Percentiles rank a stretch among this genome's conserved stretches.
Conservation (phyloP, 2,329 filamentous ascomycete species). For the Macrophomina pseudophaseolina region DNA sequence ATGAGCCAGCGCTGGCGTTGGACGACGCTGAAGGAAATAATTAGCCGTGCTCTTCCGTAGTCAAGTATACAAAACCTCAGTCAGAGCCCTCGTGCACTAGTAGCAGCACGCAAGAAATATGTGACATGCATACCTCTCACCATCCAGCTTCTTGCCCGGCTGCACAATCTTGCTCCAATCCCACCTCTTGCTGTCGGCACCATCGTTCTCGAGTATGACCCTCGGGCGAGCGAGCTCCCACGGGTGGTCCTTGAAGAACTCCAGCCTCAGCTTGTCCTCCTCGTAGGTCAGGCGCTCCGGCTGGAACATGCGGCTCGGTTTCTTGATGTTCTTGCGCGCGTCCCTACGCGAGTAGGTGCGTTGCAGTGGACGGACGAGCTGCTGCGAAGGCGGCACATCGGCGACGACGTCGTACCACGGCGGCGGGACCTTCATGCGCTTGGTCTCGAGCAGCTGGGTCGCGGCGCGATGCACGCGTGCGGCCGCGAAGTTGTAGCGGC, state of each 20-base stretch:
- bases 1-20: conserved; percentile 91
- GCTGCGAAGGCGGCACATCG: conserved; percentile 64
- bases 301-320: conserved; percentile 77
- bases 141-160: conserved; percentile 75
- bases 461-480: conserved; percentile 60
- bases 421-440: conserved; percentile 47
- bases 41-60: conserved; percentile 9
- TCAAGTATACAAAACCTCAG: conserved; percentile 30
- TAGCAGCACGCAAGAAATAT: neutral
- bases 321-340: conserved; percentile 55
- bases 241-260: conserved; percentile 92
- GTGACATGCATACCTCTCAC: conserved; percentile 70
- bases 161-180: conserved; percentile 85
- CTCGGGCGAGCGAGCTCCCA: conserved; percentile 94
- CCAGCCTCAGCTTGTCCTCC: conserved; percentile 79
- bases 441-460: conserved; percentile 53
- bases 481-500: conserved; percentile 57
- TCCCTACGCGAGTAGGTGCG: conserved; percentile 34
- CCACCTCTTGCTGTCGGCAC: conserved; percentile 74
- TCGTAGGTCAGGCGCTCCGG: conserved; percentile 79
- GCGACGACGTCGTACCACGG: conserved; percentile 64
- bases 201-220: conserved; percentile 82
- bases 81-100: neutral
- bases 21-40: conserved; percentile 69
- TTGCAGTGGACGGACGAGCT: conserved; percentile 60